Conservation (phyloP, 1,284 basidiomycete species). For the Cryptococcus deneoformans region DNA sequence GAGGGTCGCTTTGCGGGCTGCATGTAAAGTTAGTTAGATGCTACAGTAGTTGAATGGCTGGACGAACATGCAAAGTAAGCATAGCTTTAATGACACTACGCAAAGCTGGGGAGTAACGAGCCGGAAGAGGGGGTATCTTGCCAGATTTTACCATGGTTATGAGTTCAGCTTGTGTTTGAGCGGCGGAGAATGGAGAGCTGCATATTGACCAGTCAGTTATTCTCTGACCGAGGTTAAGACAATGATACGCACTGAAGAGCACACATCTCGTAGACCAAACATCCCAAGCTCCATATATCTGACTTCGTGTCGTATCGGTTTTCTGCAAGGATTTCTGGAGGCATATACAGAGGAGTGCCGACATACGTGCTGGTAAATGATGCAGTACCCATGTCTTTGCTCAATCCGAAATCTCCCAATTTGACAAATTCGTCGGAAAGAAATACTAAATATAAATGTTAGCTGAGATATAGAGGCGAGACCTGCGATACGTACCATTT, state of each 20-base stretch:
- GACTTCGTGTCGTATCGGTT: slow-evolving; percentile 96
- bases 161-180: slow-evolving; percentile 47
- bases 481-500: slow-evolving; percentile 64
- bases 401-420: slow-evolving; percentile 93
- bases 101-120: slow-evolving; percentile 37
- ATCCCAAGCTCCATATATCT: slow-evolving; percentile 97
- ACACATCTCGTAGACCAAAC: slow-evolving; percentile 93
- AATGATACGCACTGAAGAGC: slow-evolving; percentile 62
- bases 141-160: slow-evolving; percentile 46
- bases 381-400: slow-evolving; percentile 81
- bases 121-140: slow-evolving; percentile 40
- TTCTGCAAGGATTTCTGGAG: slow-evolving; percentile 93
- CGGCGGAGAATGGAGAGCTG: slow-evolving; percentile 47
- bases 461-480: not conserved
- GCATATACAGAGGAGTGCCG: slow-evolving; percentile 99
- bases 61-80: slow-evolving; percentile 42
- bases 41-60: not conserved
- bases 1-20: slow-evolving; percentile 44
- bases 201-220: not conserved
- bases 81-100: slow-evolving; percentile 41
- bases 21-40: not conserved
- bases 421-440: slow-evolving; percentile 63
- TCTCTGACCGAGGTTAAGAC: not conserved
- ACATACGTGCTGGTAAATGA: slow-evolving; percentile 95
- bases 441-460: slow-evolving; percentile 28